Evolutionary conservation across 2,329 filamentous ascomycete genomes (phyloP).

Genomic region (Mycosphaerella sp.): DNA sequence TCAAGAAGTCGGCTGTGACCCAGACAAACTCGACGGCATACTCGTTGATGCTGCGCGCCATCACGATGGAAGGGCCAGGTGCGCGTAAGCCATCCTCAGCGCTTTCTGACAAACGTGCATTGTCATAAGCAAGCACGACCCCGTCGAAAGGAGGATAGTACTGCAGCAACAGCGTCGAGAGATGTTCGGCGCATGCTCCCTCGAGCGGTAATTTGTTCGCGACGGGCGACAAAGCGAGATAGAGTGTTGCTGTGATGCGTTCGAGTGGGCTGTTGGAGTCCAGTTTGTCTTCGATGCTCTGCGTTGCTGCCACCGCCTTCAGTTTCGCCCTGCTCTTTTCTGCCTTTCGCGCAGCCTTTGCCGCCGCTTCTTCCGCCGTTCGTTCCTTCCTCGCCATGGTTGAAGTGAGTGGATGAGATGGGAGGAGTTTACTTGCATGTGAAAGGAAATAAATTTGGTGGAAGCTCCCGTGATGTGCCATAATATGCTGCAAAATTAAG

Average conservation of each 20-base stretch:
- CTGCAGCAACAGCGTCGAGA: slow-evolving; percentile 67
- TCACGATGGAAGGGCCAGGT: slow-evolving; percentile 26
- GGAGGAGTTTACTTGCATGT: slow-evolving; percentile 1
- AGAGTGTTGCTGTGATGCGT: slow-evolving; percentile 72
- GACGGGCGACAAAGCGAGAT: slow-evolving; percentile 65
- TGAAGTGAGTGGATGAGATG: background rate
- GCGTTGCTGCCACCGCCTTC: background rate
- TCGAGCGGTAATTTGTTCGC: slow-evolving; percentile 65
- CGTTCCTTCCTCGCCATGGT: slow-evolving; percentile 10
- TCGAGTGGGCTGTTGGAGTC: slow-evolving; percentile 59
- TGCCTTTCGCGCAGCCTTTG: slow-evolving; percentile 13
- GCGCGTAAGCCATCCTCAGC: slow-evolving; percentile 15
- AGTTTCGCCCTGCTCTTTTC: slow-evolving; percentile 3
- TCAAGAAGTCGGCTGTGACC: slow-evolving; percentile 77
- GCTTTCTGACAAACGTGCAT: slow-evolving; percentile 57
- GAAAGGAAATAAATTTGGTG: slow-evolving; percentile 7
- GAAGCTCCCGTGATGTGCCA: background rate
- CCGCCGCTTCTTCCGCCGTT: slow-evolving; percentile 10
- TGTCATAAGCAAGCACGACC: slow-evolving; percentile 68
- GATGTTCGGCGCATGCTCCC: slow-evolving; percentile 65
- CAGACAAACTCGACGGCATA: slow-evolving; percentile 82
- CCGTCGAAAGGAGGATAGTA: slow-evolving; percentile 68
- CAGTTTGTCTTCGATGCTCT: slow-evolving; percentile 5
- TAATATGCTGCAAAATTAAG: background rate
- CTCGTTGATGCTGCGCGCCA: slow-evolving; percentile 59